Evolutionary conservation across 2,329 filamentous ascomycete genomes (phyloP), one percentile per base, ranked within the genome.

Genomic region (Xylariomycetidae sp.): DNA sequence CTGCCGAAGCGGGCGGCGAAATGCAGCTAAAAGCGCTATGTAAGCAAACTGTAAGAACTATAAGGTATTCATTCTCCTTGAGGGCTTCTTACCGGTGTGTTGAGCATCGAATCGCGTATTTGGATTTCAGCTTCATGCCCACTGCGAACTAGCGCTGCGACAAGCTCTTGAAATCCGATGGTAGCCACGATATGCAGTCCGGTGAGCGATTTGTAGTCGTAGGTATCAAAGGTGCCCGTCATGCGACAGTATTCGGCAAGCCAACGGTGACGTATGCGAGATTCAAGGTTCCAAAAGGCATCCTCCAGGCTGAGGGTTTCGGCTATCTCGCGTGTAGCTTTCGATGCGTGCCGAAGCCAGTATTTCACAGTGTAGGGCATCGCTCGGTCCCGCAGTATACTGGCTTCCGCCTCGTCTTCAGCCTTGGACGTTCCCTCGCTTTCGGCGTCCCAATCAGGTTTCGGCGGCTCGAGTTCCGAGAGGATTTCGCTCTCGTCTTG

Each of bases 321-420:
- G 0, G 61, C 60, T n/a, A 65, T 60, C 30, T 64, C 61, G 4
- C 48, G 38, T 0, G 63, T 65, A 13, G 63, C 61, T 30, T 62
- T 61, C 25, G 59, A 58, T 2, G 59, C 63, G 31, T 65, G 63
- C 5, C 56, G 48, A 3, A 65, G 46, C 63, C 63, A 65, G 22
- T 65, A 42, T 29, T 61, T 64, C 4, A 65, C 53, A 4, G 60
- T 52, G 14, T 65, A 65, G 6, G 51, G 43, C 13, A 57, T 31
- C n/a, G 50, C 57, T 10, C 38, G 45, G 3, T 49, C 45, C 4
- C 38, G 39, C 2, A 56, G 37, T 3, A 46, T 36, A 6, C 50
- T 42, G 0, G 53, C 54, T 35, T 62, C 60, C 0, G 49, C 44
- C 4, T 54, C 50, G 5, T 36, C 25, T 6, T 45, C 47, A 7